Evolutionary conservation across 345 rosid species (phyloP).

Genomic region (Abelmoschus esculentus): DNA sequence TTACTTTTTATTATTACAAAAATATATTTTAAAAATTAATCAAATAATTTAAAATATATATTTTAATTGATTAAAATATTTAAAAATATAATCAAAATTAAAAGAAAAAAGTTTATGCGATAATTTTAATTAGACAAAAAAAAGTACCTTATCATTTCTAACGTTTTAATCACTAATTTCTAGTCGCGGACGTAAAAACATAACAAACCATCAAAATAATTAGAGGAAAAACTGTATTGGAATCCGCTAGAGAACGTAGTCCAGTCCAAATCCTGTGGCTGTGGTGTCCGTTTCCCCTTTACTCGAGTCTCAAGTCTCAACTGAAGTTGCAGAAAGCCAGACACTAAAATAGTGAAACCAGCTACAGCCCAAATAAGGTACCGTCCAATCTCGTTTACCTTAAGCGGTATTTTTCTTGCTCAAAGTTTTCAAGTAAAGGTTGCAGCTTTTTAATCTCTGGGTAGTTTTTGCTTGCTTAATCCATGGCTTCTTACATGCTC

Average conservation of each 20-base stretch:
- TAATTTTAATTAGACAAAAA: too few relatives aligned
- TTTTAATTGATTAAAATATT: too few relatives aligned
- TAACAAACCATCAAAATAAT: not conserved
- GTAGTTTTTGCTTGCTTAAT: not conserved
- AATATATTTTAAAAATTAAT: too few relatives aligned
- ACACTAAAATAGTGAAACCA: not conserved
- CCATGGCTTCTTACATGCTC: conserved; percentile 69
- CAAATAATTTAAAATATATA: too few relatives aligned
- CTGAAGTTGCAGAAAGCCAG: not conserved
- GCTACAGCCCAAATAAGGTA: not conserved
- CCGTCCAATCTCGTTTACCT: too few relatives aligned
- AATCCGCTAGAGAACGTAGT: not conserved
- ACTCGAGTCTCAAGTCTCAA: not conserved
- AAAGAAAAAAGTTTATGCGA: too few relatives aligned
- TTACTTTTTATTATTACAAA: too few relatives aligned
- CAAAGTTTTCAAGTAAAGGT: not conserved
- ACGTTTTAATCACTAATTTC: not conserved
- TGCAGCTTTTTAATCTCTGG: conserved; percentile 11
- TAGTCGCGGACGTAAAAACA: not conserved
- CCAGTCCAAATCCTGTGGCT: conserved; percentile 4
- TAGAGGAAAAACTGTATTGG: not conserved
- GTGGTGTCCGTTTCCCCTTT: not conserved
- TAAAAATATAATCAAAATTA: too few relatives aligned
- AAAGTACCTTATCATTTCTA: too few relatives aligned
- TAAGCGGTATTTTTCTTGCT: not conserved